phyloP scores from a whole-genome alignment of 495 filamentous ascomycete species.

The Immersiella caudata region DNA sequence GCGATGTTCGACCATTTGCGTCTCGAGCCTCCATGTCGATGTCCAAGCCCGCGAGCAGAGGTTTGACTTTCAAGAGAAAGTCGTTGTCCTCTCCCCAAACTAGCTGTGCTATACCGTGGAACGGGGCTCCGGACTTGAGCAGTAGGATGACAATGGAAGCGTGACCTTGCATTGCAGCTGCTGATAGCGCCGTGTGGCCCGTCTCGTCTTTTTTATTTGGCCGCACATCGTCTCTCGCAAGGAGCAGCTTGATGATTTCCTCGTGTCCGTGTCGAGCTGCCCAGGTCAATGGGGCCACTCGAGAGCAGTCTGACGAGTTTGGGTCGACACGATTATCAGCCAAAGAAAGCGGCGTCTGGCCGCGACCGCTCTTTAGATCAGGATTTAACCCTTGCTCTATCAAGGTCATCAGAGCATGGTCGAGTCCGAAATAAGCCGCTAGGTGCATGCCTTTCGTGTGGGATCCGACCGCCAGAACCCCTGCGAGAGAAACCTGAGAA shows the following conservation, averaged over 20 bases:
- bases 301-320: conserved; percentile 10
- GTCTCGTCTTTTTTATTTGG: conserved; percentile 28
- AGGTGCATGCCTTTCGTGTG: background rate
- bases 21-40: too few species aligned
- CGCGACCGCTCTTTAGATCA: conserved; percentile 12
- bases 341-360: conserved; percentile 25
- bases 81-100: too few species aligned
- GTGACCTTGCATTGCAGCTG: conserved; percentile 5
- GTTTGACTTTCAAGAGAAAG: too few species aligned
- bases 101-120: too few species aligned
- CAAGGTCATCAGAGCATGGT: background rate
- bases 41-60: too few species aligned
- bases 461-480: background rate
- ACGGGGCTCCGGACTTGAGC: too few species aligned
- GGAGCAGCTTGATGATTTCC: conserved; percentile 19
- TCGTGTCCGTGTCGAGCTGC: background rate
- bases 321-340: background rate
- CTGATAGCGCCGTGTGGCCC: conserved; percentile 12
- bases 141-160: too few species aligned
- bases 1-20: too few species aligned
- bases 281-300: conserved; percentile 23
- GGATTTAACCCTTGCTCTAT: background rate
- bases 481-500: too few species aligned
- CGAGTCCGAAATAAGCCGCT: background rate
- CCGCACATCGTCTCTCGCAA: conserved; percentile 25